These are phyloP conservation scores for Aspergillus niger DNA, from an alignment of 2,329 filamentous ascomycete genomes.

Conservation along the genomic window DNA sequence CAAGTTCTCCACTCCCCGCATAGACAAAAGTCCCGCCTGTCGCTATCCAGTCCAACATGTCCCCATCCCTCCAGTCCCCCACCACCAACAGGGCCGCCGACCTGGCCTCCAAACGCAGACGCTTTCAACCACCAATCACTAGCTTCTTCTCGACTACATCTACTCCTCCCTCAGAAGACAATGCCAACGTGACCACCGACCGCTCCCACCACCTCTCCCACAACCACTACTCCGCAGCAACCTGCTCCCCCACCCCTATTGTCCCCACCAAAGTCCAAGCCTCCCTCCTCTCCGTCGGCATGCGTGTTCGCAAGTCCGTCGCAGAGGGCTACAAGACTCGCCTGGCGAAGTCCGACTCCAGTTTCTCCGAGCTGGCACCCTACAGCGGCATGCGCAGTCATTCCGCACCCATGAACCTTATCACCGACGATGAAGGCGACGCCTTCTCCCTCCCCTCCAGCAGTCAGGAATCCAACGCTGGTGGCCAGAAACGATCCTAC, in stretches of 20 bases:
- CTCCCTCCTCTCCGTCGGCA: conserved; percentile 86
- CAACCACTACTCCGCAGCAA: conserved; percentile 44
- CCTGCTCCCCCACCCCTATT: conserved; percentile 47
- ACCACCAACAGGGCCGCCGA: conserved; percentile 21
- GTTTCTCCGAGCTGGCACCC: conserved; percentile 66
- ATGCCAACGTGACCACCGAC: neutral
- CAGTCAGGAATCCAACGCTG: conserved; percentile 42
- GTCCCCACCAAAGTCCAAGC: conserved; percentile 71
- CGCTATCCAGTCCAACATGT: conserved; percentile 14
- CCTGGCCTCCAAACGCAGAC: conserved; percentile 44
- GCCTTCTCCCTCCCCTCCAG: conserved; percentile 43
- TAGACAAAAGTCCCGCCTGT: neutral
- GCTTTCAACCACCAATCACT: conserved; percentile 49
- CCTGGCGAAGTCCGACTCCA: conserved; percentile 28
- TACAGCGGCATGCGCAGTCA: conserved; percentile 79
- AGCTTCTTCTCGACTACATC: conserved; percentile 37
- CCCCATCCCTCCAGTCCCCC: conserved; percentile 20
- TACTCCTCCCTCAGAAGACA: conserved; percentile 9
- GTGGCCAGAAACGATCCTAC: conserved; percentile 47
- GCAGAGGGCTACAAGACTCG: conserved; percentile 89
- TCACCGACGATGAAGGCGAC: conserved; percentile 40
- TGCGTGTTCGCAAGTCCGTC: conserved; percentile 90
- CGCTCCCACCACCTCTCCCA: conserved; percentile 32
- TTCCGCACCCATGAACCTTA: conserved; percentile 41
- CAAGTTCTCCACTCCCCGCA: neutral